Conservation (phyloP, 306 rosid species). For the Vachellia collinsii region DNA sequence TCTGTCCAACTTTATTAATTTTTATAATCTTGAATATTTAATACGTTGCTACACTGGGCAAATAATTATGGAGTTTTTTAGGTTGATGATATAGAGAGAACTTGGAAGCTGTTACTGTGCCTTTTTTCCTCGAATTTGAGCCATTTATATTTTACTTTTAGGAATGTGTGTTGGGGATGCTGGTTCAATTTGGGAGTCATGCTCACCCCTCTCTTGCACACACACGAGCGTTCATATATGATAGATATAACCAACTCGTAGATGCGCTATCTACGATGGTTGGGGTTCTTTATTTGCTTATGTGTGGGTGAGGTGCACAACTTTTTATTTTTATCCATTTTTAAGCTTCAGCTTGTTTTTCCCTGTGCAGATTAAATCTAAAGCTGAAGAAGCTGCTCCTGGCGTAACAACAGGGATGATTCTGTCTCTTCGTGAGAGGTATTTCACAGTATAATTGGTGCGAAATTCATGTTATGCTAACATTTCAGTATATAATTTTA, state of each 20-base stretch:
- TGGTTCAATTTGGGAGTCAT: not conserved
- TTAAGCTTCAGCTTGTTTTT: conserved; percentile 13
- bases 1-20: not conserved
- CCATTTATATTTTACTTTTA: not conserved
- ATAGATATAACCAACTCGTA: too few species aligned
- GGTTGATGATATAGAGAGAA: not conserved
- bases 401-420: conserved; percentile 93
- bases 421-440: conserved; percentile 95
- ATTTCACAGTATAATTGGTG: conserved; percentile 12
- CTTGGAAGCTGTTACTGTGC: not conserved
- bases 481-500: not conserved
- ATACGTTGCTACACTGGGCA: not conserved
- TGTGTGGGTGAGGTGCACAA: not conserved
- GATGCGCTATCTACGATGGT: not conserved
- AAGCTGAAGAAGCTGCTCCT: conserved; percentile 85
- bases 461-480: not conserved
- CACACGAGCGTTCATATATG: too few species aligned
- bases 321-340: not conserved
- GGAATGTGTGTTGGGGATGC: not conserved
- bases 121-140: not conserved
- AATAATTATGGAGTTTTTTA: not conserved
- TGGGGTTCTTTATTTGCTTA: not conserved
- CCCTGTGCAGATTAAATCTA: conserved; percentile 52
- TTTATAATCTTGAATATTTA: not conserved
- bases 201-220: too few species aligned